A percentile compares a stretch with the other conserved stretches of the same genome.
phyloP scores from a whole-genome alignment of 2,329 filamentous ascomycete genomes.

The Tothia fuscella region DNA sequence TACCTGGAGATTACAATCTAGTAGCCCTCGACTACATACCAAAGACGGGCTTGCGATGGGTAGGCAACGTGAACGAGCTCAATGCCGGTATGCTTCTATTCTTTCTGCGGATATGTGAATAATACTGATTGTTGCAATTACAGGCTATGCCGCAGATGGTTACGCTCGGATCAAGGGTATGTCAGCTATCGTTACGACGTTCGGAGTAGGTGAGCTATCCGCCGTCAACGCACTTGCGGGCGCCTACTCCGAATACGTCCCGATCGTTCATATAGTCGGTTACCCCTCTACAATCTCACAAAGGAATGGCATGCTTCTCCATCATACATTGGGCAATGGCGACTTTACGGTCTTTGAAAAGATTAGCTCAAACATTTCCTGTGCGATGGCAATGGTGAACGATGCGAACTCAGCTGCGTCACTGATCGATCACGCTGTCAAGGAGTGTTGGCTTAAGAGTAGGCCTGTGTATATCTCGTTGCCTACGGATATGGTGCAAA shows the following conservation, averaged over 20 bases:
- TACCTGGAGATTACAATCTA: slow-evolving; percentile 38
- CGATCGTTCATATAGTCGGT: slow-evolving; percentile 36
- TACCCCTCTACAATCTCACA: slow-evolving; percentile 30
- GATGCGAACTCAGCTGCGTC: slow-evolving; percentile 56
- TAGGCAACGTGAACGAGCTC: slow-evolving; percentile 51
- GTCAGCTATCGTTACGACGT: slow-evolving; percentile 35
- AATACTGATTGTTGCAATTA: slow-evolving; percentile 6
- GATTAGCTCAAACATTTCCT: slow-evolving; percentile 64
- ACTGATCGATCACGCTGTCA: slow-evolving; percentile 67
- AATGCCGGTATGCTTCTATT: slow-evolving; percentile 35
- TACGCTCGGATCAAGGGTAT: slow-evolving; percentile 36
- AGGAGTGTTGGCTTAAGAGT: slow-evolving; percentile 60
- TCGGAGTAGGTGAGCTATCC: slow-evolving; percentile 37
- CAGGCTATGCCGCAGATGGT: slow-evolving; percentile 35
- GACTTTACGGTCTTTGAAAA: slow-evolving; percentile 74
- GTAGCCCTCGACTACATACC: slow-evolving; percentile 45
- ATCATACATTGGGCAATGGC: slow-evolving; percentile 40
- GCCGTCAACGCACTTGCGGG: slow-evolving; percentile 37
- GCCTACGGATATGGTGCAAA: slow-evolving; percentile 67
- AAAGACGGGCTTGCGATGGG: slow-evolving; percentile 43
- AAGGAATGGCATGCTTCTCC: slow-evolving; percentile 30
- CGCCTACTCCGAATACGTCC: slow-evolving; percentile 34
- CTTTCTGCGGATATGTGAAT: slow-evolving; percentile 9
- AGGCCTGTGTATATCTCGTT: slow-evolving; percentile 76
- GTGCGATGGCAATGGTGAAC: slow-evolving; percentile 57